Base-by-base conservation (phyloP, 768 basidiomycete genomes). In the Hygrophorus russula region DNA sequence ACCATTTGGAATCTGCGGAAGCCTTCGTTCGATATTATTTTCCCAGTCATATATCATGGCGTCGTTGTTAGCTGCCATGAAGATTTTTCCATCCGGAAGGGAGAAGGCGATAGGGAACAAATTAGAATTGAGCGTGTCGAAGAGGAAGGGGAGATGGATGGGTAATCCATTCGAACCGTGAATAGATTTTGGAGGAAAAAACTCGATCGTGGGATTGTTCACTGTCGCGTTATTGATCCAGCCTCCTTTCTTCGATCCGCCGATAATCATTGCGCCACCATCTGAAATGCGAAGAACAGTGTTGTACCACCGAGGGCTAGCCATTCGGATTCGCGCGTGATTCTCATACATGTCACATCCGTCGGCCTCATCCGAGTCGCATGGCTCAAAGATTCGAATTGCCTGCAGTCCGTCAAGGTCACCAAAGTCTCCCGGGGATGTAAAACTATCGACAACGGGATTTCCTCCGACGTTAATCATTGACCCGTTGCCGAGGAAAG, bases 161-260 rank as follows among this genome's bases (percentile, higher is more conserved):
- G 82, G 80, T 50, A 82, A 51, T 36, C 87, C 86, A 34, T 78
- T 74, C 2, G 73, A 78, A 12, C 70, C 73, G 46, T 78, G 69
- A 38, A 87, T 76, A 42, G 68, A 65, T 58, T 91, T 90, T 1
- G 88, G 81, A 24, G 89, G 89, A 57, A 71, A 92, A 61, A 75
- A 91, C 59, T 88, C 84, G 49, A 84, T 59, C 0, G 83, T 87
- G 2, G 86, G 85, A 54, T 88, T 88, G 63, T 87, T 84, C 46
- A 75, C 73, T 2, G 83, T 84, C 18, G 66, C 71, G 44, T 88
- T 89, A 56, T 88, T 88, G 49, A 87, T 87, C 84, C 85, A 89
- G 8, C 85, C 87, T 6, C 86, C 86, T 56, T 78, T 82, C 51
- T 70, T 78, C 6, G 85, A 82, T 12, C 87, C 87, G 1, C 86